phyloP scores from a whole-genome alignment of 2,329 filamentous ascomycete genomes.

The Cladosporium cucumerinum region DNA sequence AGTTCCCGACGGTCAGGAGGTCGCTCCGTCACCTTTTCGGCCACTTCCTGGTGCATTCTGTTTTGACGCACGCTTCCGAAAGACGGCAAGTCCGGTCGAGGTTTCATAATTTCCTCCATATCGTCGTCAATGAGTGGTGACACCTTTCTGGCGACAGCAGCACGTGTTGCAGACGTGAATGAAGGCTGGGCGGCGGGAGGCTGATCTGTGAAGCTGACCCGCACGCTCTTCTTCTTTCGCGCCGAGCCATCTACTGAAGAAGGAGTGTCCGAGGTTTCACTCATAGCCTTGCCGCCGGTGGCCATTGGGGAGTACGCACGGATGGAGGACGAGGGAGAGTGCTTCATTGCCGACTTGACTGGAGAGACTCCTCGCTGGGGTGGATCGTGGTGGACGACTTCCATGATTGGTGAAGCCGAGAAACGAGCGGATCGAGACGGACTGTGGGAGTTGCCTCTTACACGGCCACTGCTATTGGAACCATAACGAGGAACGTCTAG shows the following conservation, averaged over 20 bases:
- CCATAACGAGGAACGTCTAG: slow-evolving; percentile 33
- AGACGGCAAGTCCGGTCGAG: slow-evolving; percentile 68
- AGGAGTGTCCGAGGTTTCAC: slow-evolving; percentile 56
- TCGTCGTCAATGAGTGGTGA: slow-evolving; percentile 51
- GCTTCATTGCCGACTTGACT: slow-evolving; percentile 73
- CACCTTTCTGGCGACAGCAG: slow-evolving; percentile 21
- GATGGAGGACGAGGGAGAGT: slow-evolving; percentile 52
- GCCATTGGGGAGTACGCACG: slow-evolving; percentile 44
- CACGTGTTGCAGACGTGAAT: slow-evolving; percentile 50
- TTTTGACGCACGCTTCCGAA: slow-evolving; percentile 65
- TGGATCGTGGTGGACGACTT: slow-evolving; percentile 63
- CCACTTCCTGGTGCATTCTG: slow-evolving; percentile 38
- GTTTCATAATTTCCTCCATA: slow-evolving; percentile 64
- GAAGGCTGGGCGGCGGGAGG: slow-evolving; percentile 35
- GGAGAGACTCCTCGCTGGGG: slow-evolving; percentile 70
- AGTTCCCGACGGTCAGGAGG: slow-evolving; percentile 43
- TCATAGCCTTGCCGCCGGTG: slow-evolving; percentile 23
- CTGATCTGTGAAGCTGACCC: slow-evolving; percentile 69
- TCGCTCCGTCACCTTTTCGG: slow-evolving; percentile 52
- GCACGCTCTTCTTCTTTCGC: slow-evolving; percentile 61
- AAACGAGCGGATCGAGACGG: slow-evolving; percentile 69
- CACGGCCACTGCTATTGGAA: slow-evolving; percentile 22
- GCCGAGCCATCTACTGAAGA: slow-evolving; percentile 41
- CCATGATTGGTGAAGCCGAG: slow-evolving; percentile 54
- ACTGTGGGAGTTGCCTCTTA: slow-evolving; percentile 46